Conservation (phyloP, 352 stramenopile genomes). For the Achlya hypogyna region DNA sequence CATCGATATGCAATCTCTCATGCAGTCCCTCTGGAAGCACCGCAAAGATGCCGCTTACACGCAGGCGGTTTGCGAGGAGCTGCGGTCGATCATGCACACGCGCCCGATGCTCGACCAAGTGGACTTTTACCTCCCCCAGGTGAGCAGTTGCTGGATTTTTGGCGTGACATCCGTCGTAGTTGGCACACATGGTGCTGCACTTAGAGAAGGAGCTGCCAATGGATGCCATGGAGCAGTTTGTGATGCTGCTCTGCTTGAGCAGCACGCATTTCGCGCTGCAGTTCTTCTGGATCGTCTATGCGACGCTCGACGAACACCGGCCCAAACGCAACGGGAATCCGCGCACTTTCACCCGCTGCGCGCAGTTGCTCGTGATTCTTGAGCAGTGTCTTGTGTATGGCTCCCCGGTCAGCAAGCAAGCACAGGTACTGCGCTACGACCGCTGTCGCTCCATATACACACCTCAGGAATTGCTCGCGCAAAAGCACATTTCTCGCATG, state of each 20-base stretch:
- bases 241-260: slow-evolving; percentile 59
- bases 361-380: slow-evolving; percentile 56
- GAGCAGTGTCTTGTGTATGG: slow-evolving; percentile 79
- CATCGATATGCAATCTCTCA: slow-evolving; percentile 57
- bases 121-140: slow-evolving; percentile 71
- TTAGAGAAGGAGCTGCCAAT: slow-evolving; percentile 69
- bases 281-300: slow-evolving; percentile 81
- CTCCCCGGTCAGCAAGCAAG: slow-evolving; percentile 44
- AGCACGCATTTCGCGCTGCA: slow-evolving; percentile 76
- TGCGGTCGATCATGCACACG: slow-evolving; percentile 40
- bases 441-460: not conserved
- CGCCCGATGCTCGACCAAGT: slow-evolving; percentile 56
- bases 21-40: slow-evolving; percentile 70
- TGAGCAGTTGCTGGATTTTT: not conserved
- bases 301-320: slow-evolving; percentile 63
- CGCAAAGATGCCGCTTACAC: slow-evolving; percentile 51
- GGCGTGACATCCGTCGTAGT: not conserved
- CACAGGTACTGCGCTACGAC: slow-evolving; percentile 13
- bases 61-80: slow-evolving; percentile 43
- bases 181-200: slow-evolving; percentile 78
- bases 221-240: slow-evolving; percentile 69
- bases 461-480: slow-evolving; percentile 38
- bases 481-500: slow-evolving; percentile 51
- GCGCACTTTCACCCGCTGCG: slow-evolving; percentile 58
- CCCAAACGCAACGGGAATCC: slow-evolving; percentile 55